Percentiles rank a stretch among this genome's conserved stretches.
Evolutionary conservation across 192 early-diverging fungal genomes (phyloP).

Genomic region (Backusella sp.): DNA sequence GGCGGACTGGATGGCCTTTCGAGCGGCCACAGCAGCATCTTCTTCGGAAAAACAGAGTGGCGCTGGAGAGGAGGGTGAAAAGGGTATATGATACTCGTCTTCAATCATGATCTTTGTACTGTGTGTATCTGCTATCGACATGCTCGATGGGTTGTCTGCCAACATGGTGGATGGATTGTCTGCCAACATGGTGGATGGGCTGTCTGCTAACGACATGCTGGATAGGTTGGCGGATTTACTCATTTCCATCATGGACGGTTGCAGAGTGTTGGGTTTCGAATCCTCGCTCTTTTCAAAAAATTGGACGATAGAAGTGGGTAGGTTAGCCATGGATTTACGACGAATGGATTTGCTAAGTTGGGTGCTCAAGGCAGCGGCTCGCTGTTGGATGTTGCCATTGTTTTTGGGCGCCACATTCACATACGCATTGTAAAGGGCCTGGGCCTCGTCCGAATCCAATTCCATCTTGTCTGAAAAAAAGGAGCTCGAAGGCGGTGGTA

Average conservation of each 20-base stretch:
- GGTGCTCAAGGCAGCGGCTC: slow-evolving; percentile 11
- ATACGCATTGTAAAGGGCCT: slow-evolving; percentile 8
- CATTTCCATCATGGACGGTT: neutral
- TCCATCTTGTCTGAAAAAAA: slow-evolving; percentile 28
- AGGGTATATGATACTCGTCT: neutral
- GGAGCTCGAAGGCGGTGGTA: neutral
- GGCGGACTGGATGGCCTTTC: slow-evolving; percentile 13
- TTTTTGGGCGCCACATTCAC: neutral
- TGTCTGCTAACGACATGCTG: neutral
- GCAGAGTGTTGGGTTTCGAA: neutral
- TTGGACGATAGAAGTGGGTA: neutral
- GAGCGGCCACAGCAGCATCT: slow-evolving; percentile 7
- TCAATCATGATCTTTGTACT: neutral
- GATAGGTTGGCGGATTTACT: neutral
- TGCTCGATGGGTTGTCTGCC: neutral
- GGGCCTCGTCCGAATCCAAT: slow-evolving; percentile 13
- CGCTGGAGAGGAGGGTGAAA: neutral
- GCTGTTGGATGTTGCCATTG: slow-evolving; percentile 10
- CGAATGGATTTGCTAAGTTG: slow-evolving; percentile 17
- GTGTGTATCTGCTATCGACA: neutral
- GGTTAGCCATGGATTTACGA: slow-evolving; percentile 3
- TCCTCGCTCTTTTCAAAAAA: neutral
- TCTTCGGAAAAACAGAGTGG: neutral
- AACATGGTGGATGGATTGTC: neutral
- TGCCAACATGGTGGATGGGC: neutral